Conservation (phyloP, 306 rosid genomes). For the Dryas drummondii region DNA sequence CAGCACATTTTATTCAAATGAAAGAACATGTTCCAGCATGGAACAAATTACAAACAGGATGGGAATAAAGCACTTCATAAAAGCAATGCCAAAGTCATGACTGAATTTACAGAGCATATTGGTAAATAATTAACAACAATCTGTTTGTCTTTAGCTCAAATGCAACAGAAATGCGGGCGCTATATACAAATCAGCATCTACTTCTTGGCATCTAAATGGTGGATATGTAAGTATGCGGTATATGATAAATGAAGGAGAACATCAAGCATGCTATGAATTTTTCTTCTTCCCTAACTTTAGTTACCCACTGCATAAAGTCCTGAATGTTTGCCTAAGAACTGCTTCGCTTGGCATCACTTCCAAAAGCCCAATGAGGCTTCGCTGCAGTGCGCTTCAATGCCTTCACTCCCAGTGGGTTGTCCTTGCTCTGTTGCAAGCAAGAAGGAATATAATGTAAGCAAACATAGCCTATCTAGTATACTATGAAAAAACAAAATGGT, state of each 20-base stretch:
- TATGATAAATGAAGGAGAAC: slow-evolving; percentile 4
- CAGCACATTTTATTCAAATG: slow-evolving; percentile 2
- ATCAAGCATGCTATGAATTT: slow-evolving; percentile 23
- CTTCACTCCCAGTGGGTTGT: slow-evolving; percentile 75
- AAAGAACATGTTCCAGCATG: background rate
- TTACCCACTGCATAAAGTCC: slow-evolving; percentile 16
- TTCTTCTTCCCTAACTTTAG: slow-evolving; percentile 27
- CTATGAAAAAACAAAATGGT: too few relatives aligned
- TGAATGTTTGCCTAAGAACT: slow-evolving; percentile 38
- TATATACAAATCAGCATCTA: slow-evolving; percentile 52
- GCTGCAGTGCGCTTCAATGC: slow-evolving; percentile 76
- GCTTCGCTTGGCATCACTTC: slow-evolving; percentile 39
- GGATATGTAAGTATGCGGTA: slow-evolving; percentile 23
- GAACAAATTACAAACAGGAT: background rate
- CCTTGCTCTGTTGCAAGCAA: slow-evolving; percentile 57
- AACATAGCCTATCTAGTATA: background rate
- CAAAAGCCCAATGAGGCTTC: slow-evolving; percentile 46
- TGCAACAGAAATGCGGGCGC: slow-evolving; percentile 36
- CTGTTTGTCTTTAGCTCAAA: slow-evolving; percentile 18
- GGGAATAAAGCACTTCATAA: slow-evolving; percentile 14
- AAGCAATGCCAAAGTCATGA: slow-evolving; percentile 20
- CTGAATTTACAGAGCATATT: slow-evolving; percentile 28
- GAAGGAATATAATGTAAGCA: slow-evolving; percentile 22
- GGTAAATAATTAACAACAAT: slow-evolving; percentile 25
- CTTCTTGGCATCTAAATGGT: slow-evolving; percentile 29